Percentiles rank a stretch among this genome's conserved stretches.
phyloP scores from a whole-genome alignment of 1,139 yeast species.

The Yamadazyma epiphylla region DNA sequence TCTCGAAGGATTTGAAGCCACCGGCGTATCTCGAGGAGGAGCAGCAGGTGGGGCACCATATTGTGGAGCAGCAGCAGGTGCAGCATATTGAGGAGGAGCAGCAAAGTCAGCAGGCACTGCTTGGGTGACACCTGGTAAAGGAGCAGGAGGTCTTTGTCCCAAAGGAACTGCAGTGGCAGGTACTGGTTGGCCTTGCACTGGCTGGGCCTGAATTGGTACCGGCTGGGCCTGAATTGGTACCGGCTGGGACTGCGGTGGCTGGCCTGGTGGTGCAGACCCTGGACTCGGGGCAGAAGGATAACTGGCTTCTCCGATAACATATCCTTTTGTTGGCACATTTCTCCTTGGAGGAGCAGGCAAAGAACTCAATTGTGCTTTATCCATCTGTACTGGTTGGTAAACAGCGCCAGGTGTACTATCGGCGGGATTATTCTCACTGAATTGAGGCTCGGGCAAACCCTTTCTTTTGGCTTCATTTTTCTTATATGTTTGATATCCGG shows the following conservation, averaged over 20 bases:
- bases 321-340: conserved; percentile 13
- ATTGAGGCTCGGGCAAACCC: conserved; percentile 12
- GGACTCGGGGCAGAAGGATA: conserved; percentile 2
- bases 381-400: conserved; percentile 3
- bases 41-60: not conserved
- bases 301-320: not conserved
- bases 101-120: conserved; percentile 4
- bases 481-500: conserved; percentile 49
- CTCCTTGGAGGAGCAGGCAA: conserved; percentile 41
- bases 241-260: conserved; percentile 2
- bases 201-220: not conserved
- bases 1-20: conserved; percentile 6
- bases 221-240: not conserved
- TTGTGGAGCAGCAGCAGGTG: not conserved
- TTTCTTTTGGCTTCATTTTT: conserved; percentile 28
- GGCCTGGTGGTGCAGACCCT: conserved; percentile 3
- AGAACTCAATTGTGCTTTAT: conserved; percentile 21
- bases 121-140: not conserved
- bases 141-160: conserved; percentile 2
- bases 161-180: not conserved
- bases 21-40: conserved; percentile 3
- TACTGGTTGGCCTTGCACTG: conserved; percentile 1
- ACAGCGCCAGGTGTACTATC: conserved; percentile 2
- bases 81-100: conserved; percentile 1
- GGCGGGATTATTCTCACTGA: conserved; percentile 4